Conservation (phyloP, 129 eudicot genomes). For the Deinandra increscens region DNA sequence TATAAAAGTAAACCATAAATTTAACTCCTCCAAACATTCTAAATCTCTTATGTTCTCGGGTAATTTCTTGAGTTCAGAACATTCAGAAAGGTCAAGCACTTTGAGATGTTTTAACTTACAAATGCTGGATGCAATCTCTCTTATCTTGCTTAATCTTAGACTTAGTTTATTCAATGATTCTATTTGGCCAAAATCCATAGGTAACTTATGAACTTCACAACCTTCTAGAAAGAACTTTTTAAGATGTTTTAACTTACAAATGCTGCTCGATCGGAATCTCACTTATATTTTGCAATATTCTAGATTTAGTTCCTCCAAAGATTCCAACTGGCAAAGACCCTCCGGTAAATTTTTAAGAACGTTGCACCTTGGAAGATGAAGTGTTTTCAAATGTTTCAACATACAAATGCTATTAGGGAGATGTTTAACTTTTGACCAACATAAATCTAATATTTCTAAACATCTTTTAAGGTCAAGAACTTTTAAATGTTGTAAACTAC, state of each 20-base stretch:
- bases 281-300: background rate
- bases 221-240: background rate
- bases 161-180: slow-evolving; percentile 8
- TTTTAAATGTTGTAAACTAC: slow-evolving; percentile 18
- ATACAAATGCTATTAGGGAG: background rate
- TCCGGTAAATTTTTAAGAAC: slow-evolving; percentile 7
- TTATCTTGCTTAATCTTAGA: background rate
- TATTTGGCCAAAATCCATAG: slow-evolving; percentile 16
- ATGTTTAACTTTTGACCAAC: background rate
- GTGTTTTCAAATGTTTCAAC: slow-evolving; percentile 11
- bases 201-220: background rate
- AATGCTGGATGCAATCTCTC: slow-evolving; percentile 11
- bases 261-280: slow-evolving; percentile 15
- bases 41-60: slow-evolving; percentile 18
- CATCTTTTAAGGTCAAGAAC: background rate
- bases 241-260: slow-evolving; percentile 18
- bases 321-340: background rate
- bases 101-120: slow-evolving; percentile 17
- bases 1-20: background rate
- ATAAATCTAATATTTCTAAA: slow-evolving; percentile 11
- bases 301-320: background rate
- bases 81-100: background rate
- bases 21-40: background rate
- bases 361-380: background rate
- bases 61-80: slow-evolving; percentile 1